These are phyloP conservation scores for Naganishia albida DNA, from an alignment of 1,284 basidiomycete species.

Conservation along the genomic window DNA sequence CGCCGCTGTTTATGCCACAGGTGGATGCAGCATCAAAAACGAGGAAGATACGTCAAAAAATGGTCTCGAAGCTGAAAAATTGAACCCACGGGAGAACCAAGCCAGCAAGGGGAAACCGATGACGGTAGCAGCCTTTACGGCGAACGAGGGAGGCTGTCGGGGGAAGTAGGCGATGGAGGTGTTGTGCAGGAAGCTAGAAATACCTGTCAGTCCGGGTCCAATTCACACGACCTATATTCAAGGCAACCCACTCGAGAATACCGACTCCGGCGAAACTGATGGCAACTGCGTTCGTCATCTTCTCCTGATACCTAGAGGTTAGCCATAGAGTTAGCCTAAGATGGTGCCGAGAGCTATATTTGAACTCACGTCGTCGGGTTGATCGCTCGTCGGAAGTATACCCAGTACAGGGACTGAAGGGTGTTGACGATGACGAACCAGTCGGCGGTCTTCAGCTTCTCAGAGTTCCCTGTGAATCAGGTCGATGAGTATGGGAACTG, in stretches of 20 bases:
- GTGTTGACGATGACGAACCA: conserved; percentile 46
- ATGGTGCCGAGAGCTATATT: no score
- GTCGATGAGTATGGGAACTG: not conserved
- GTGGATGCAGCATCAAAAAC: no score
- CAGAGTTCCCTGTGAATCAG: conserved; percentile 36
- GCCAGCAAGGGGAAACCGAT: conserved; percentile 41
- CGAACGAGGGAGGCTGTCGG: conserved; percentile 39
- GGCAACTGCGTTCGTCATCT: conserved; percentile 43
- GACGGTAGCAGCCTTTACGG: conserved; percentile 38
- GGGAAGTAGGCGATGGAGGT: conserved; percentile 42
- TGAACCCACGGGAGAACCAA: conserved; percentile 37
- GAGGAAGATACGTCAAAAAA: no score
- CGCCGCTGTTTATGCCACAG: conserved; percentile 16
- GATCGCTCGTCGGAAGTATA: conserved; percentile 38
- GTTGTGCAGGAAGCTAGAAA: conserved; percentile 46
- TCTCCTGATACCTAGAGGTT: conserved; percentile 37
- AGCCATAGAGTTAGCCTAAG: no score
- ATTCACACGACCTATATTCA: not conserved
- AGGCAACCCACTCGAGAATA: conserved; percentile 34
- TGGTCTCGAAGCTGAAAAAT: no score
- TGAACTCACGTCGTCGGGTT: conserved; percentile 33
- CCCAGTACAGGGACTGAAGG: conserved; percentile 43
- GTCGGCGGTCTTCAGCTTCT: conserved; percentile 43
- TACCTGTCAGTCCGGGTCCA: conserved; percentile 15
- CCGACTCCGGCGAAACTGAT: conserved; percentile 46